These are phyloP conservation scores for Rhodamnia rubescens DNA, from an alignment of 345 rosid genomes.

Conservation along the genomic window DNA sequence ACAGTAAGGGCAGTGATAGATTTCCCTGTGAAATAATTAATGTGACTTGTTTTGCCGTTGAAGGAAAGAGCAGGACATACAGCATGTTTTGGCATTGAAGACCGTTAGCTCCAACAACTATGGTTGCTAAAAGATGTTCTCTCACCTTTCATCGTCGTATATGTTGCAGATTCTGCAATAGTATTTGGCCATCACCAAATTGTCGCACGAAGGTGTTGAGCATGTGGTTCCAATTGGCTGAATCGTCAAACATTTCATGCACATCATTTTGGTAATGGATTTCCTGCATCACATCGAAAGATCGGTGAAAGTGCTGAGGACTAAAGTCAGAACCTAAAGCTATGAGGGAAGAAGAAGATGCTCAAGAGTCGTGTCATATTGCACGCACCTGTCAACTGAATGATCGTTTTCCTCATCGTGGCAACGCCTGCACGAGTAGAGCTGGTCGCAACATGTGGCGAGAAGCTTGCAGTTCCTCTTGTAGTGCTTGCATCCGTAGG, in stretches of 20 bases:
- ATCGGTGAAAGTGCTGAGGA: neutral
- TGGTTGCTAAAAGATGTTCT: neutral
- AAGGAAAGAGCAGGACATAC: neutral
- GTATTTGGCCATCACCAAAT: constrained; percentile 56
- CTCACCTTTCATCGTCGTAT: constrained; percentile 66
- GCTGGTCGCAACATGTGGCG: constrained; percentile 55
- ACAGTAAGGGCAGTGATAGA: constrained; percentile 84
- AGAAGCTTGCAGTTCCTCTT: constrained; percentile 69
- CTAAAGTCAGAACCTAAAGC: neutral
- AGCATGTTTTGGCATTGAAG: neutral
- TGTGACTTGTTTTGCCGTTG: neutral
- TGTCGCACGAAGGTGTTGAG: constrained; percentile 42
- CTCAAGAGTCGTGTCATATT: neutral
- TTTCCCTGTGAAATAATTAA: constrained; percentile 38
- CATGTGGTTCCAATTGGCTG: constrained; percentile 55
- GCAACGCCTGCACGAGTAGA: constrained; percentile 66
- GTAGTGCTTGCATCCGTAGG: constrained; percentile 73
- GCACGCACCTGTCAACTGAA: constrained; percentile 48
- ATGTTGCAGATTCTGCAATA: constrained; percentile 76
- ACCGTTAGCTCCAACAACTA: neutral
- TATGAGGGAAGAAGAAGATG: neutral
- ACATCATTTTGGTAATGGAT: constrained; percentile 63
- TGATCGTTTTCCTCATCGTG: constrained; percentile 80
- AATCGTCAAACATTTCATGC: constrained; percentile 69
- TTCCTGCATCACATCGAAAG: constrained; percentile 26